Base-by-base conservation (phyloP, 2,329 filamentous ascomycete genomes). In the Dothidotthia symphoricarpi region DNA sequence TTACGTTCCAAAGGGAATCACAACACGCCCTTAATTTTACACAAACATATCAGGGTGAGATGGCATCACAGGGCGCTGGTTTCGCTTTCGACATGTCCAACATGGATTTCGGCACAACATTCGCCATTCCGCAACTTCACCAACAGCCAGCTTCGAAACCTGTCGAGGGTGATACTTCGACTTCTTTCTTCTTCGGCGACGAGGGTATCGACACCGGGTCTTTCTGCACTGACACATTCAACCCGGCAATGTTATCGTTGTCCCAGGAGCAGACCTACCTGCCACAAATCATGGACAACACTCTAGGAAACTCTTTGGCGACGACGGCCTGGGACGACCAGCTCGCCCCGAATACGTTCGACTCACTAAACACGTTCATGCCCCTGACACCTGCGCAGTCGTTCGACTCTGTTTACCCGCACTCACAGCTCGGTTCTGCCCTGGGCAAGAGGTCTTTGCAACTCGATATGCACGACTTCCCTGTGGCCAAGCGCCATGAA, bases 281-380 rank as follows among this genome's bases (percentile, higher is more conserved):
- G 45, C 44, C 54, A 28, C 53, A 59, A 55, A 37, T 44, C 39
- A 49, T 65, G 59, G 61, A 61, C 63, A 57, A 61, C 49, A 63
- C 62, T 53, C 43, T 55, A 44, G 51, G 41, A 31, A 51, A 44
- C 31, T 39, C 53, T 30, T 22, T n/a, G n/a, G n/a, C 19, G 19
- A 22, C 19, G 19, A 43, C 56, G 41, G 45, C 51, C 41, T 59
- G 55, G 53, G 47, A 54, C 34, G 45, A 40, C 32, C 56, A 61
- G 32, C 50, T 54, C 31, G 54, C 52, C 34, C 46, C 51, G 37
- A 40, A 51, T 24, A 36, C 44, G 36, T 46, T 51, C 27, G 36
- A 46, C 34, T 30, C 45, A 24, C 17, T 54, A 37, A 57, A 39
- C 32, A 39, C 51, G 33, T 64, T 57, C 19, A 22, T 22, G 19